These are phyloP conservation scores for Cercospora sp. DNA, from an alignment of 2,329 filamentous ascomycete genomes.

Conservation along the genomic window DNA sequence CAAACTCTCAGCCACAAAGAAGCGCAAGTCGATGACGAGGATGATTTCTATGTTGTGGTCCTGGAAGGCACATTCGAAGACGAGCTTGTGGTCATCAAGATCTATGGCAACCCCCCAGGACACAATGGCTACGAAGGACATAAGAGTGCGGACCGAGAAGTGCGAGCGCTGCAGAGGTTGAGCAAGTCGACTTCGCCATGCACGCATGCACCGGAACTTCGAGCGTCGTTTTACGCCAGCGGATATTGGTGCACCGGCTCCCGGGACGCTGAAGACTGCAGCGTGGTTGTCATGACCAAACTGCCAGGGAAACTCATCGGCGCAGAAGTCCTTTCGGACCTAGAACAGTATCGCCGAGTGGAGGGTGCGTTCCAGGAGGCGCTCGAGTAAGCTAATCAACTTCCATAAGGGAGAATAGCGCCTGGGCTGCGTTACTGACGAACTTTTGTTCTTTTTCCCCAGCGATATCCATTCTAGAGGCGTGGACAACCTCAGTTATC, in stretches of 20 bases:
- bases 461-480: constrained; percentile 11
- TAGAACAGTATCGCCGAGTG: neutral
- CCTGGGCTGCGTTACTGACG: neutral
- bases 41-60: neutral
- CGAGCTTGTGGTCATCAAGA: neutral
- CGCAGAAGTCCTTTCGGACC: neutral
- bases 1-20: neutral
- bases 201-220: neutral
- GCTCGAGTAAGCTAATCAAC: neutral
- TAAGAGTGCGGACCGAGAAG: neutral
- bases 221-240: neutral
- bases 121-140: too few species aligned
- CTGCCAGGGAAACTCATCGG: neutral
- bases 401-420: neutral
- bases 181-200: neutral
- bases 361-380: neutral
- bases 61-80: neutral
- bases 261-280: neutral
- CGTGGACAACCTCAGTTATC: constrained; percentile 15
- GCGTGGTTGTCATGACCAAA: neutral
- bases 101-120: neutral
- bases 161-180: neutral
- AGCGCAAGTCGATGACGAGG: neutral
- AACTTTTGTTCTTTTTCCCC: neutral
- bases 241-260: too few species aligned